A percentile compares a stretch with the other conserved stretches of the same genome.
phyloP scores from a whole-genome alignment of 257 asterid genomes.

The Forsythia viridissima region DNA sequence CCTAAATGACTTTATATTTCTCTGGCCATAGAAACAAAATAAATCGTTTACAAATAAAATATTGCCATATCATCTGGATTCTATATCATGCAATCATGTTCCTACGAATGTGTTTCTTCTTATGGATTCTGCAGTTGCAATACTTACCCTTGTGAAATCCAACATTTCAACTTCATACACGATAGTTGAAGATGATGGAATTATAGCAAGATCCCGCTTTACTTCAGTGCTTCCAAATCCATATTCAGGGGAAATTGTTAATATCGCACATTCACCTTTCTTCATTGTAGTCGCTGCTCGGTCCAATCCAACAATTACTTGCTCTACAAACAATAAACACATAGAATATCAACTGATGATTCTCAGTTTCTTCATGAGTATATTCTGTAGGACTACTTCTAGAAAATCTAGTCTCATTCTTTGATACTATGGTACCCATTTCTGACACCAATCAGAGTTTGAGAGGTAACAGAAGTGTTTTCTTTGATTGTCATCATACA shows the following conservation, averaged over 20 bases:
- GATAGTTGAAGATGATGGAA: constrained; percentile 62
- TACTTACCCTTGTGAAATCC: constrained; percentile 62
- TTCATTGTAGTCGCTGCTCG: constrained; percentile 66
- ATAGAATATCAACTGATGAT: constrained; percentile 12
- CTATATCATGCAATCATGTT: constrained; percentile 2
- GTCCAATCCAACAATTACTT: constrained; percentile 64
- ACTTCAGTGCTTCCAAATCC: constrained; percentile 57
- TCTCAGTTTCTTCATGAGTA: background rate
- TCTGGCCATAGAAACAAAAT: background rate
- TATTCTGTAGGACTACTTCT: background rate
- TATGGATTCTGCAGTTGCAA: background rate
- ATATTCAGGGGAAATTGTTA: constrained; percentile 63
- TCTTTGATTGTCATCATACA: background rate
- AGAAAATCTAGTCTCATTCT: background rate
- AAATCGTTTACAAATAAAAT: background rate
- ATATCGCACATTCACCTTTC: constrained; percentile 54
- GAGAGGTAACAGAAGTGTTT: background rate
- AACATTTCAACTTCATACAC: constrained; percentile 73
- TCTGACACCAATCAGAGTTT: background rate
- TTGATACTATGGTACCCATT: background rate
- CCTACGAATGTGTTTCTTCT: background rate
- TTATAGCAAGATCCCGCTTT: constrained; percentile 47
- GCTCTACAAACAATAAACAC: constrained; percentile 44
- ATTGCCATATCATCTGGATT: background rate
- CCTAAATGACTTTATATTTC: background rate